These are phyloP conservation scores for Solanum pinnatisectum DNA, from an alignment of 257 asterid species.

Conservation along the genomic window DNA sequence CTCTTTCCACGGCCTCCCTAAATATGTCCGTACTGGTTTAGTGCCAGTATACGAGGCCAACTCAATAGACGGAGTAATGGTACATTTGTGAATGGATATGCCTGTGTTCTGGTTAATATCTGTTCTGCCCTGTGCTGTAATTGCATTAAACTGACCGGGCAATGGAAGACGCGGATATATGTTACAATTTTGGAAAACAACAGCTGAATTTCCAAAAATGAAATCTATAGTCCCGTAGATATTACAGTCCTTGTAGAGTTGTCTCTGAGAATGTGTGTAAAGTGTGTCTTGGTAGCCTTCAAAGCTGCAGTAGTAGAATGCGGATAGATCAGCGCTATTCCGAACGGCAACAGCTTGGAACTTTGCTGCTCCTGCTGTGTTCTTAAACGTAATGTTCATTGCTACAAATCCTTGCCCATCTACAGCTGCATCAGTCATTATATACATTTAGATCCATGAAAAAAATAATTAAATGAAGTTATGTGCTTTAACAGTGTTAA, in stretches of 20 bases:
- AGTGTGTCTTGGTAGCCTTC: constrained; percentile 10
- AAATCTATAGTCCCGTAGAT: constrained; percentile 2
- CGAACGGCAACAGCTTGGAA: constrained; percentile 4
- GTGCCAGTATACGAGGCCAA: neutral
- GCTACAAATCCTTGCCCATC: constrained; percentile 3
- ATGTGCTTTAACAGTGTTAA: neutral
- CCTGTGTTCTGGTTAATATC: constrained; percentile 2
- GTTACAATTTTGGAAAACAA: constrained; percentile 1
- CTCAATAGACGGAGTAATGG: neutral
- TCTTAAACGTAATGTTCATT: neutral
- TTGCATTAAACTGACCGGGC: neutral
- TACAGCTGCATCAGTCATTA: constrained; percentile 1
- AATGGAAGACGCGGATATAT: neutral
- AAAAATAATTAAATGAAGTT: too few species aligned
- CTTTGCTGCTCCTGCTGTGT: constrained; percentile 8
- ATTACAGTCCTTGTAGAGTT: constrained; percentile 1
- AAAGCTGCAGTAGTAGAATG: neutral
- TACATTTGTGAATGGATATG: neutral
- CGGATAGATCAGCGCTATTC: neutral
- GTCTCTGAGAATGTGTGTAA: neutral
- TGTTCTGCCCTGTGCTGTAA: constrained; percentile 3
- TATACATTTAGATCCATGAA: neutral
- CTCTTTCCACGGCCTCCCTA: constrained; percentile 4
- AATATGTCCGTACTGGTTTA: neutral
- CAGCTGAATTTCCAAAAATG: neutral